Percentiles rank a stretch among this genome's conserved stretches.
Conservation (phyloP, 1,284 basidiomycete species). For the Puccinia polysora region DNA sequence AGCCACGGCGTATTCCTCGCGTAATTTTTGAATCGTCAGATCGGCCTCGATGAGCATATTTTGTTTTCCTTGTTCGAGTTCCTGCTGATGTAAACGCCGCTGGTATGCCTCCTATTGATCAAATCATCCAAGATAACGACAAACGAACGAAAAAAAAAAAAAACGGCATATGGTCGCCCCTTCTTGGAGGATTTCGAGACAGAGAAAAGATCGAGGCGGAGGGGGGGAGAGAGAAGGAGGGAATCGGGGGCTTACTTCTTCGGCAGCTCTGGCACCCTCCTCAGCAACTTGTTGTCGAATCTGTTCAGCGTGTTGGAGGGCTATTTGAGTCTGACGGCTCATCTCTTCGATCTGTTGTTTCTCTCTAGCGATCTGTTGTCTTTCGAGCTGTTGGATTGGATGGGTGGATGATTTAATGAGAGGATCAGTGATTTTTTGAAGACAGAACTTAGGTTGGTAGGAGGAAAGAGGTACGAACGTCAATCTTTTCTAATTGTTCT, state of each 20-base stretch:
- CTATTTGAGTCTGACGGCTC: conserved; percentile 12
- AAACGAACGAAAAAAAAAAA: too few species aligned
- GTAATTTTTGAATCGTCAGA: conserved; percentile 16
- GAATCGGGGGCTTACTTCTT: not conserved
- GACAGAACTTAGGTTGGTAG: not conserved
- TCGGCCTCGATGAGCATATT: conserved; percentile 29
- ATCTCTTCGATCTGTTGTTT: conserved; percentile 34
- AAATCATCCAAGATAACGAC: not conserved
- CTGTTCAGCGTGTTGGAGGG: conserved; percentile 13
- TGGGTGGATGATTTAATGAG: not conserved
- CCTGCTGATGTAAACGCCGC: conserved; percentile 35
- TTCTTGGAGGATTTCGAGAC: too few species aligned
- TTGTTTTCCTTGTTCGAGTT: conserved; percentile 33
- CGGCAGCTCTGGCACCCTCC: conserved; percentile 12
- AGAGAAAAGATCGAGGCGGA: not conserved
- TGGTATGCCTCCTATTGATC: conserved; percentile 19
- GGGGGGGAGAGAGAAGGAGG: not conserved
- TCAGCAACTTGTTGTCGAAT: conserved; percentile 22
- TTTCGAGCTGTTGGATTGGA: not conserved
- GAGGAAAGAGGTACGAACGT: not conserved
- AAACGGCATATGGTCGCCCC: too few species aligned
- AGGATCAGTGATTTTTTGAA: not conserved
- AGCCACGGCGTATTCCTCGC: conserved; percentile 23
- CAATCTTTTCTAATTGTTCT: conserved; percentile 5
- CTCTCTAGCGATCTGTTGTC: conserved; percentile 20